Percentiles rank a stretch among this genome's conserved stretches.
Conservation (phyloP, 1,284 basidiomycete genomes). For the Cutaneotrichosporon sp. region DNA sequence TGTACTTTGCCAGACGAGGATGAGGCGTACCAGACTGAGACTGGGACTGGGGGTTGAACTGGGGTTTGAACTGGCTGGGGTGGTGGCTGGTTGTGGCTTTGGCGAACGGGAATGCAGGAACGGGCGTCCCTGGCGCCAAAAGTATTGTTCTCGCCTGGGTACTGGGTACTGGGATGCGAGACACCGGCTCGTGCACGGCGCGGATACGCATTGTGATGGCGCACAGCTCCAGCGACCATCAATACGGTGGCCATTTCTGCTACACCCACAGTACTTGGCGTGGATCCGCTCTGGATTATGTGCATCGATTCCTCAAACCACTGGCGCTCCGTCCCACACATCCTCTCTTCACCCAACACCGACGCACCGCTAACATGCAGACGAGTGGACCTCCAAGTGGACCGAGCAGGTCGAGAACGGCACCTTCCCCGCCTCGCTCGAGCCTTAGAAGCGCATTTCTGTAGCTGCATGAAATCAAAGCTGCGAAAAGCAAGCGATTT, state of each 20-base stretch:
- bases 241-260: neutral
- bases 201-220: neutral
- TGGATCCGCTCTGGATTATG: neutral
- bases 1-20: neutral
- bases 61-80: neutral
- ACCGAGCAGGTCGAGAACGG: constrained; percentile 90
- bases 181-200: neutral
- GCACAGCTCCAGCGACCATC: neutral
- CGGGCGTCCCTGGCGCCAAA: constrained; percentile 1
- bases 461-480: constrained; percentile 15
- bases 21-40: neutral
- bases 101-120: neutral
- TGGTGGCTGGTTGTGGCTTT: neutral
- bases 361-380: constrained; percentile 53
- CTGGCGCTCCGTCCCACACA: neutral
- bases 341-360: neutral
- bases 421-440: constrained; percentile 85
- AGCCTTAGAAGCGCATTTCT: constrained; percentile 58
- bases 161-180: too few species aligned
- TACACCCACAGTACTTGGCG: neutral
- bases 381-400: constrained; percentile 84
- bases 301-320: too few species aligned
- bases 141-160: neutral
- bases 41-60: neutral
- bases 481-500: constrained; percentile 5